phyloP scores from a whole-genome alignment of 768 basidiomycete genomes.

The Kwoniella sp. region DNA sequence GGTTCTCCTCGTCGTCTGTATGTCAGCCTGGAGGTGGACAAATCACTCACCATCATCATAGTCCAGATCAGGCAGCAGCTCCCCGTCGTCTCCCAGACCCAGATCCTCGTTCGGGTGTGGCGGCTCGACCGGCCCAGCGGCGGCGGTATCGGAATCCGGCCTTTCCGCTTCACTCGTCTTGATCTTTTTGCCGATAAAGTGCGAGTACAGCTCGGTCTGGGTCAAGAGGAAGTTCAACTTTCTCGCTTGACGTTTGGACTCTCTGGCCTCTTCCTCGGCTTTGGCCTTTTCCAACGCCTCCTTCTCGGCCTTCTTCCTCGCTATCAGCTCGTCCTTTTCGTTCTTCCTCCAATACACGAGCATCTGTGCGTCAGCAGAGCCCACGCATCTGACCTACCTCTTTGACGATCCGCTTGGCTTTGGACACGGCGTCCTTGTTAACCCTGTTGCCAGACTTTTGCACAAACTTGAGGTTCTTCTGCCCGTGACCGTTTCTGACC shows the following conservation, averaged over 20 bases:
- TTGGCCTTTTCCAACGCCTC: conserved; percentile 59
- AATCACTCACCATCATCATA: conserved; percentile 75
- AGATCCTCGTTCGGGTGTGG: conserved; percentile 27
- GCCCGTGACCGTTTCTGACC: conserved; percentile 26
- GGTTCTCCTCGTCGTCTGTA: conserved; percentile 79
- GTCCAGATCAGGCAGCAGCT: conserved; percentile 67
- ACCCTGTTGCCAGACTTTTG: conserved; percentile 24
- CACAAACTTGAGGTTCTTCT: conserved; percentile 25
- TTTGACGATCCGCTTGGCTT: conserved; percentile 38
- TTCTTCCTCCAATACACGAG: conserved; percentile 97
- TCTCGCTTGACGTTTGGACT: conserved; percentile 85
- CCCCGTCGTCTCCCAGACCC: conserved; percentile 59
- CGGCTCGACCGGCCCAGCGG: neutral
- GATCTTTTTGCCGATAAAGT: conserved; percentile 94
- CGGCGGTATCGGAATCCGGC: conserved; percentile 36
- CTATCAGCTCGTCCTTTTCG: conserved; percentile 90
- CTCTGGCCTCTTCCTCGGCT: conserved; percentile 56
- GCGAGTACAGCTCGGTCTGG: conserved; percentile 96
- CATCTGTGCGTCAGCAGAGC: conserved; percentile 59
- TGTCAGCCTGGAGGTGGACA: no score
- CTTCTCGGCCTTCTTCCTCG: conserved; percentile 87
- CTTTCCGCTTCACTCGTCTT: conserved; percentile 52
- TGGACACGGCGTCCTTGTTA: conserved; percentile 32
- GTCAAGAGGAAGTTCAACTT: conserved; percentile 98
- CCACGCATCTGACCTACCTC: conserved; percentile 18